Conservation (phyloP, 345 rosid genomes). For the Alliaria petiolata region DNA sequence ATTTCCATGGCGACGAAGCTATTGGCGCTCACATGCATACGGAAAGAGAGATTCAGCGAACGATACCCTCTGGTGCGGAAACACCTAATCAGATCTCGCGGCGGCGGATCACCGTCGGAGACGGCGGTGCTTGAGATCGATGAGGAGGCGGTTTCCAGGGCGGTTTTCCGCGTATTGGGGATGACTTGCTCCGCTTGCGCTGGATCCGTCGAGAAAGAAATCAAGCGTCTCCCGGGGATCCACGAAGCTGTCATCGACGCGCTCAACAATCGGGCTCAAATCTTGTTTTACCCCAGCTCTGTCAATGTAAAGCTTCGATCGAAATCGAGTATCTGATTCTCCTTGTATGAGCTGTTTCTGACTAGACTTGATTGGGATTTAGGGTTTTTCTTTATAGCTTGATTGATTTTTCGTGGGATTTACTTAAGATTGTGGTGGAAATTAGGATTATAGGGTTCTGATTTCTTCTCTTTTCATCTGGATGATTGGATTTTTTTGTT, state of each 20-base stretch:
- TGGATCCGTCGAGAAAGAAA: constrained; percentile 86
- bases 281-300: constrained; percentile 53
- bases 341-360: neutral
- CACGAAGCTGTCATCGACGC: constrained; percentile 75
- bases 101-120: constrained; percentile 24
- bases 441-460: neutral
- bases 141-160: constrained; percentile 39
- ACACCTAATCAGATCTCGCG: constrained; percentile 50
- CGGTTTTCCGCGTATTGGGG: constrained; percentile 63
- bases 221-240: constrained; percentile 85
- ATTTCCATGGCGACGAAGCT: constrained; percentile 75
- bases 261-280: constrained; percentile 61
- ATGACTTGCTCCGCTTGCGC: constrained; percentile 95
- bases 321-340: neutral
- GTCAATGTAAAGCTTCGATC: constrained; percentile 51
- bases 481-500: neutral
- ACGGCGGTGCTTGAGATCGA: constrained; percentile 30
- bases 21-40: constrained; percentile 57
- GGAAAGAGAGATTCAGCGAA: constrained; percentile 44
- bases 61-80: constrained; percentile 68
- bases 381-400: no score
- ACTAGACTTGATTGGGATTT: neutral
- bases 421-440: neutral
- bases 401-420: neutral
- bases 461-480: no score